phyloP scores from a whole-genome alignment of 371 early-diverging fungal genomes.

The Lichtheimia hyalospora region DNA sequence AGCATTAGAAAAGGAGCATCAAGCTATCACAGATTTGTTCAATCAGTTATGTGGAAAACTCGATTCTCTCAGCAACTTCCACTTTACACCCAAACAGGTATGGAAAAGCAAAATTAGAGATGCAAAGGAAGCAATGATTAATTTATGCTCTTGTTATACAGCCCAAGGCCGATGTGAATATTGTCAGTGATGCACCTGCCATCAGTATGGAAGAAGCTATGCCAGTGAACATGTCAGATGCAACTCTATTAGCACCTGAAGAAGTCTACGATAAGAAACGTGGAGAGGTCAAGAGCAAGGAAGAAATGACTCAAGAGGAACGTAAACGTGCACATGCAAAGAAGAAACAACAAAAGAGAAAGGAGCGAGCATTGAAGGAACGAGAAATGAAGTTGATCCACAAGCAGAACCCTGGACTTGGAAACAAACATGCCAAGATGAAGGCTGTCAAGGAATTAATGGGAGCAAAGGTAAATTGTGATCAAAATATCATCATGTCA shows the following conservation, averaged over 20 bases:
- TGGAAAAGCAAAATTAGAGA: conserved; percentile 7
- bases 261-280: conserved; percentile 83
- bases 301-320: conserved; percentile 75
- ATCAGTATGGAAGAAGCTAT: conserved; percentile 94
- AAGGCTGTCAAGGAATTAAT: conserved; percentile 72
- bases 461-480: conserved; percentile 50
- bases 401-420: conserved; percentile 52
- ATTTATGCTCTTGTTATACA: conserved; percentile 14
- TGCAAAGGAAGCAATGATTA: too few relatives aligned
- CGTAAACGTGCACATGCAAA: conserved; percentile 66
- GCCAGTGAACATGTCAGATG: conserved; percentile 85
- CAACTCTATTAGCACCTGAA: conserved; percentile 84
- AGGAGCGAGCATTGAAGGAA: conserved; percentile 60
- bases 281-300: conserved; percentile 60
- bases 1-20: conserved; percentile 73
- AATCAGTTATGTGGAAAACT: conserved; percentile 75
- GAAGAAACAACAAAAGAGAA: conserved; percentile 67
- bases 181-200: conserved; percentile 84
- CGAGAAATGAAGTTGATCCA: conserved; percentile 51
- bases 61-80: conserved; percentile 92
- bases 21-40: conserved; percentile 77
- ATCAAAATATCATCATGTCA: background rate
- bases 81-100: conserved; percentile 81
- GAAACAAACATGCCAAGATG: conserved; percentile 57
- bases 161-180: conserved; percentile 73